Evolutionary conservation across 176 grass and related monocot species (phyloP).

Genomic region (Bromus sterilis): DNA sequence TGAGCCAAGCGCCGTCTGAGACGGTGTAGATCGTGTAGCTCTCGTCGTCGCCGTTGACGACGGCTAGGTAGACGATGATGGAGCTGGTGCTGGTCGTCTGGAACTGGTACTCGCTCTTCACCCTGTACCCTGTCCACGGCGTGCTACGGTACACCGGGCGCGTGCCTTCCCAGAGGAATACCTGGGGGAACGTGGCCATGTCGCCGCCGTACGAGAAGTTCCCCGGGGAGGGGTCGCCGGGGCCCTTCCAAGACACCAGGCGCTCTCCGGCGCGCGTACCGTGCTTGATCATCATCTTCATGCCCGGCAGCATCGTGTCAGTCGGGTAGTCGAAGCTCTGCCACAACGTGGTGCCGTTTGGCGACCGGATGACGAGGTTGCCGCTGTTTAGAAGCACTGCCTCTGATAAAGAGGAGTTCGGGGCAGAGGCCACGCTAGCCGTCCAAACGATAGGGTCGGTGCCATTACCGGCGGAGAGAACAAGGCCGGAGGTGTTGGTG

Average conservation of each 20-base stretch:
- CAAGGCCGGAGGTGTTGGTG: not conserved
- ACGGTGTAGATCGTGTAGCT: not conserved
- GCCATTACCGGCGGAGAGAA: not conserved
- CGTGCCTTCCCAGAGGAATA: not conserved
- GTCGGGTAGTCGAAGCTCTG: slow-evolving; percentile 26
- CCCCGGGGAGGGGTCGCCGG: slow-evolving; percentile 9
- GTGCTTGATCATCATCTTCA: not conserved
- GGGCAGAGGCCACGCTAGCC: not conserved
- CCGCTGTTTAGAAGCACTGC: slow-evolving; percentile 20
- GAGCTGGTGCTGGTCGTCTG: too few relatives aligned
- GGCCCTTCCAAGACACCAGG: slow-evolving; percentile 15
- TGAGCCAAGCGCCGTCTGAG: slow-evolving; percentile 3
- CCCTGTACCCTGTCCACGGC: slow-evolving; percentile 29
- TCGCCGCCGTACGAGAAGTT: slow-evolving; percentile 9
- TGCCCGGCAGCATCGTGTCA: slow-evolving; percentile 2
- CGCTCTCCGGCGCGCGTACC: not conserved
- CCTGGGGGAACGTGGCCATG: not conserved
- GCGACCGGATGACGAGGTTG: slow-evolving; percentile 24
- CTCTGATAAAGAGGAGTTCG: not conserved
- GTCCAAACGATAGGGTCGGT: not conserved
- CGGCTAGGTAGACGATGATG: not conserved
- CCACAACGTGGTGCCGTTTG: not conserved
- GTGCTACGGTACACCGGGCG: not conserved
- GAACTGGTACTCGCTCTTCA: not conserved
- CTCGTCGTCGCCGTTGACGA: not conserved